These are phyloP conservation scores for Penicillium coffeae DNA, from an alignment of 495 filamentous ascomycete species.

Conservation along the genomic window DNA sequence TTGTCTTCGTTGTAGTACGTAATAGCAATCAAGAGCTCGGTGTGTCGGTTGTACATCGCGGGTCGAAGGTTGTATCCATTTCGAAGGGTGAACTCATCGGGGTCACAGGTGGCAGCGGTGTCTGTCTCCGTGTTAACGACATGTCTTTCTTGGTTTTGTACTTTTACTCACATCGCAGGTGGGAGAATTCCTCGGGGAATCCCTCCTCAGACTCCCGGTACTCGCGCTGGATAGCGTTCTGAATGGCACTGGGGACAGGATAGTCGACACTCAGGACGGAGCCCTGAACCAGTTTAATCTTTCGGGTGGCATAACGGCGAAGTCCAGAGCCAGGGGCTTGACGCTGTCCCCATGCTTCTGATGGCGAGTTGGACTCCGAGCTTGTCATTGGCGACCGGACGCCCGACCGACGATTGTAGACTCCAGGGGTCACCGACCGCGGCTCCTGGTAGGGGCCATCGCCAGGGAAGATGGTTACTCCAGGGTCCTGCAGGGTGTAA, in stretches of 20 bases:
- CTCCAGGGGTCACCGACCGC: conserved; percentile 54
- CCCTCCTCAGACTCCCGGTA: conserved; percentile 82
- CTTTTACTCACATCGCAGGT: conserved; percentile 75
- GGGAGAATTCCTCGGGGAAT: conserved; percentile 79
- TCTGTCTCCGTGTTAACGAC: conserved; percentile 48
- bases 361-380: conserved; percentile 31
- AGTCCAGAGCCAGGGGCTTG: conserved; percentile 66
- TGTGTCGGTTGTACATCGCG: conserved; percentile 98
- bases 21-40: conserved; percentile 93
- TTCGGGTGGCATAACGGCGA: conserved; percentile 86
- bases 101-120: conserved; percentile 96
- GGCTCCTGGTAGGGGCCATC: conserved; percentile 53
- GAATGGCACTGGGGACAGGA: conserved; percentile 93
- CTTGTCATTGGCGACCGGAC: conserved; percentile 16
- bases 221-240: conserved; percentile 91
- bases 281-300: conserved; percentile 93
- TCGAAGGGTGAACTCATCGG: conserved; percentile 95
- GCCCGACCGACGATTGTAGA: conserved; percentile 18
- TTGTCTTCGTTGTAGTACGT: conserved; percentile 99
- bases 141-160: too few species aligned
- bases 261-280: conserved; percentile 96
- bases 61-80: conserved; percentile 98
- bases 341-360: conserved; percentile 78
- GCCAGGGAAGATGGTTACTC: conserved; percentile 27
- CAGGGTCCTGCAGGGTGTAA: conserved; percentile 35